Evolutionary conservation across 345 rosid species (phyloP).

Genomic region (Tarenaya hassleriana): DNA sequence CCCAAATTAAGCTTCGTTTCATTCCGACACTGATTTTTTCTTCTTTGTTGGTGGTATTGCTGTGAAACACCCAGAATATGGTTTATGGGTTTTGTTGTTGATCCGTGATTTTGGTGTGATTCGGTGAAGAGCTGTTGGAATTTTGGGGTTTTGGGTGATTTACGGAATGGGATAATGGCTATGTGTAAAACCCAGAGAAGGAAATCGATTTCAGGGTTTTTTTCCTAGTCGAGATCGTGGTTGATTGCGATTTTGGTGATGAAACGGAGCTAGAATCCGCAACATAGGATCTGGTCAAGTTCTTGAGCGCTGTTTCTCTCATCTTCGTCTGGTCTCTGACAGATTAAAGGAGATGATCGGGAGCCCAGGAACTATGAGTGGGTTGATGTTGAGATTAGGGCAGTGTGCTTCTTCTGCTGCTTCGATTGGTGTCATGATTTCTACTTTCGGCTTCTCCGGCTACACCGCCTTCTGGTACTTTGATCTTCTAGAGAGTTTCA

Average conservation of each 20-base stretch:
- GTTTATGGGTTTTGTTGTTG: constrained; percentile 6
- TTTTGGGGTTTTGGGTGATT: constrained; percentile 5
- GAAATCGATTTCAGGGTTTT: no score
- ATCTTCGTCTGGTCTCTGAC: not conserved
- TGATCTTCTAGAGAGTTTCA: not conserved
- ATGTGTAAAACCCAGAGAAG: no score
- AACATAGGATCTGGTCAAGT: not conserved
- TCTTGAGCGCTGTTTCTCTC: not conserved
- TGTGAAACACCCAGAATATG: constrained; percentile 1
- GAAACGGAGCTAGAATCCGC: not conserved
- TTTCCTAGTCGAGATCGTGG: no score
- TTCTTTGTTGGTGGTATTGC: constrained; percentile 15
- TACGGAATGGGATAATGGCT: no score
- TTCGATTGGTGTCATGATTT: constrained; percentile 69
- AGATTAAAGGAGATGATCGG: constrained; percentile 74
- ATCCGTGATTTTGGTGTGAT: not conserved
- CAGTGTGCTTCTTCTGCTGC: constrained; percentile 74
- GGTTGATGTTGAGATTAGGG: constrained; percentile 56
- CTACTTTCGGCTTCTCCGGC: constrained; percentile 55
- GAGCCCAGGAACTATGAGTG: constrained; percentile 78
- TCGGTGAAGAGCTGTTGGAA: constrained; percentile 3
- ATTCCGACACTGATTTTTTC: not conserved
- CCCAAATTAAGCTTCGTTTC: not conserved
- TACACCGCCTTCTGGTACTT: constrained; percentile 88
- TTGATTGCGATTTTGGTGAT: not conserved